Conservation (phyloP, 768 basidiomycete species). For the Phanerochaete carnosa region DNA sequence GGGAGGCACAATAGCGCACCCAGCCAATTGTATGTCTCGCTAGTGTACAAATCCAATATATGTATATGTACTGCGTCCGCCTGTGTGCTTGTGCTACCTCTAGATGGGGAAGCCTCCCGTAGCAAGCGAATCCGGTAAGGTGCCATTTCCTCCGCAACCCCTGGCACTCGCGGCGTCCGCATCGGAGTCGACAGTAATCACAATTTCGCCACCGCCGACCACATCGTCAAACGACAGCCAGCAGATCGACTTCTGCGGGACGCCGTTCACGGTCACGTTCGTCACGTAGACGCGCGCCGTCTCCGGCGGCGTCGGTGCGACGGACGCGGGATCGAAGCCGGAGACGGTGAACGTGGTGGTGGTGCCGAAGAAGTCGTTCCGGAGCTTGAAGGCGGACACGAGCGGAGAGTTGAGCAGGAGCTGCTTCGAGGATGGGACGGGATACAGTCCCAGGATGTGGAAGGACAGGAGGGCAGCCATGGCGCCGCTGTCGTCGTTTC, state of each 20-base stretch:
- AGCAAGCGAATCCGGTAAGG: conserved; percentile 3
- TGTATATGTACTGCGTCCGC: background rate
- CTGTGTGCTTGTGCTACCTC: background rate
- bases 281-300: conserved; percentile 43
- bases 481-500: conserved; percentile 51
- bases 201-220: conserved; percentile 40
- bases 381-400: conserved; percentile 41
- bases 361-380: conserved; percentile 36
- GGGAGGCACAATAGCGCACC: background rate
- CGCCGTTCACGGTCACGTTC: conserved; percentile 41
- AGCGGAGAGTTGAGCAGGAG: conserved; percentile 47
- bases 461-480: conserved; percentile 50
- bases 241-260: conserved; percentile 34
- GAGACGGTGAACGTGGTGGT: conserved; percentile 38
- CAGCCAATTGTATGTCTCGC: background rate
- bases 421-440: conserved; percentile 43
- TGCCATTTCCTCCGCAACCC: conserved; percentile 35
- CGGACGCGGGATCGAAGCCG: conserved; percentile 37
- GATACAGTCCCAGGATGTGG: conserved; percentile 50
- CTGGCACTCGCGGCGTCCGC: conserved; percentile 29
- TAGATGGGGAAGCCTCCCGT: background rate
- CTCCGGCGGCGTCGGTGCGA: conserved; percentile 34
- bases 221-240: conserved; percentile 44
- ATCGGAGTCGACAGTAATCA: conserved; percentile 41
- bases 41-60: background rate